Conservation (phyloP, 768 basidiomycete genomes). For the Tricholoma flavovirens region DNA sequence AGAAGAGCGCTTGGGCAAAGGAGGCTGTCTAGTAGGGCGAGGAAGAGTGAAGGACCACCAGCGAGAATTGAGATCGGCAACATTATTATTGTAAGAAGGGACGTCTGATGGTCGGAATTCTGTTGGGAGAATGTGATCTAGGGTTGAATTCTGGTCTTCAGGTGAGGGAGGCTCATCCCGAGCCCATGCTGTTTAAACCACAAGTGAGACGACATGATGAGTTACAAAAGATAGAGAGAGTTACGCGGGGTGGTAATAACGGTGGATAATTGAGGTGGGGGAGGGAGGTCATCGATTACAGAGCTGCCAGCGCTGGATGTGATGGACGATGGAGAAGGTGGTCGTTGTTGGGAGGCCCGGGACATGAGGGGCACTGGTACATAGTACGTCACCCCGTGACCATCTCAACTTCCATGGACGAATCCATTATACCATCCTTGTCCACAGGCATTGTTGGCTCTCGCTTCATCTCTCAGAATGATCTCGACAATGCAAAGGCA, state of each 20-base stretch:
- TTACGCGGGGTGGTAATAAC: conserved; percentile 70
- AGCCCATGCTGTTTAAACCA: conserved; percentile 63
- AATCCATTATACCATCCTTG: conserved; percentile 63
- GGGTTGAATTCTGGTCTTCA: conserved; percentile 32
- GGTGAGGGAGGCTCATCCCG: conserved; percentile 79
- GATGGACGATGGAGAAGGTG: conserved; percentile 29
- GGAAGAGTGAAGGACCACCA: conserved; percentile 77
- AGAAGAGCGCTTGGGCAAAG: conserved; percentile 13
- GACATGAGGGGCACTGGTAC: conserved; percentile 18
- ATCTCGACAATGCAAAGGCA: conserved; percentile 67
- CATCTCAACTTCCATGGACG: conserved; percentile 47
- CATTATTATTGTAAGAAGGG: conserved; percentile 47
- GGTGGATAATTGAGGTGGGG: conserved; percentile 42
- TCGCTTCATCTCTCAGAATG: conserved; percentile 76
- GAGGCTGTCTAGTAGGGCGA: conserved; percentile 29
- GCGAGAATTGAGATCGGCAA: conserved; percentile 39
- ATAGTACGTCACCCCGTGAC: not conserved
- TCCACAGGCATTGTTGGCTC: conserved; percentile 71
- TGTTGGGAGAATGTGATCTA: conserved; percentile 24
- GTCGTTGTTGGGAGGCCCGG: conserved; percentile 26
- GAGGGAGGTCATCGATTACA: conserved; percentile 28
- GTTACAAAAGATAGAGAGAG: conserved; percentile 19
- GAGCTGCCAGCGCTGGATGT: conserved; percentile 27
- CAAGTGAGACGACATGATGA: conserved; percentile 4
- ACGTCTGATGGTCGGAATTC: conserved; percentile 46